Conservation (phyloP, 2,329 filamentous ascomycete genomes). For the Penicillium sp. region DNA sequence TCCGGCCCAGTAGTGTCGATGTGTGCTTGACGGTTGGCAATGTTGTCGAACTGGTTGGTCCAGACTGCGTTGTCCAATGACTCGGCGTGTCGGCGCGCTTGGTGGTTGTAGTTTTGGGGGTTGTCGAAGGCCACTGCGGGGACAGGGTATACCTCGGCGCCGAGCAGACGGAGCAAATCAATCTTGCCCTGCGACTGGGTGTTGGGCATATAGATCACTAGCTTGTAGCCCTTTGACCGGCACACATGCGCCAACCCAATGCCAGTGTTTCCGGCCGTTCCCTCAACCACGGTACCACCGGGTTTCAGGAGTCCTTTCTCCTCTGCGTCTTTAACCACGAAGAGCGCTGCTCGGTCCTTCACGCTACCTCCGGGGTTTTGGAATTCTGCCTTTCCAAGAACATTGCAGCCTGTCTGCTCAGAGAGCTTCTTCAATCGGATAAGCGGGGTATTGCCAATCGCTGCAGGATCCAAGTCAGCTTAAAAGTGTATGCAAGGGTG, state of each 20-base stretch:
- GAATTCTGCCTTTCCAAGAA: conserved; percentile 97
- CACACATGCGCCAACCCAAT: conserved; percentile 98
- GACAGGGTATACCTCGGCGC: conserved; percentile 93
- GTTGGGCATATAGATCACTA: conserved; percentile 99
- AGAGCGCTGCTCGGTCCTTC: conserved; percentile 94
- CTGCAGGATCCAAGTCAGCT: conserved; percentile 48
- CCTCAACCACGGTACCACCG: conserved; percentile 93
- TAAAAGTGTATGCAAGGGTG: not conserved
- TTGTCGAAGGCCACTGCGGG: conserved; percentile 95
- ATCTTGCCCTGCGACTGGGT: conserved; percentile 98
- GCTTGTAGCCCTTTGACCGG: conserved; percentile 83
- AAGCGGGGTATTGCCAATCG: conserved; percentile 95
- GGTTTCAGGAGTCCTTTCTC: conserved; percentile 77
- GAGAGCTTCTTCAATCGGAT: conserved; percentile 88
- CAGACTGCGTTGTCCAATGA: conserved; percentile 83
- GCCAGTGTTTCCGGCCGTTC: conserved; percentile 95
- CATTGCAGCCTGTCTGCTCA: conserved; percentile 84
- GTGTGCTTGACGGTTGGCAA: conserved; percentile 87
- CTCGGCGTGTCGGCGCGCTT: conserved; percentile 88
- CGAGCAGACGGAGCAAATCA: conserved; percentile 83
- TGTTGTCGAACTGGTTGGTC: conserved; percentile 99
- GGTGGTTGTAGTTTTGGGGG: conserved; percentile 96
- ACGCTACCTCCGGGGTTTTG: conserved; percentile 96
- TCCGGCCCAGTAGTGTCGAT: conserved; percentile 96
- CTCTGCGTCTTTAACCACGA: conserved; percentile 91